Conservation (phyloP, 2,329 filamentous ascomycete genomes). For the Aspergillus brasiliensis region DNA sequence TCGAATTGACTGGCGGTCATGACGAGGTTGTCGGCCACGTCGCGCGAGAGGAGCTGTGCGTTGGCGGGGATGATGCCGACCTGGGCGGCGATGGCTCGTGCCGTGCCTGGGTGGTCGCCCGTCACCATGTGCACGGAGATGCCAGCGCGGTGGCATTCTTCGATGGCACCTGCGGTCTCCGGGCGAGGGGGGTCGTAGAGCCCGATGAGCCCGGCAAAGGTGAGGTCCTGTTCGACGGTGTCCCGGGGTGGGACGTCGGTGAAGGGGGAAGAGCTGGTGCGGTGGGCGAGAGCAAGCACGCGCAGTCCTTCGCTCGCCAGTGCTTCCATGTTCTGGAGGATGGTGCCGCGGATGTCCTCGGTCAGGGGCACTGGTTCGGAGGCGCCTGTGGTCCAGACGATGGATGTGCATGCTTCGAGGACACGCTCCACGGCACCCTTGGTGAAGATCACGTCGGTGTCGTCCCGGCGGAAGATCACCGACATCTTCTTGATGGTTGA, state of each 20-base stretch:
- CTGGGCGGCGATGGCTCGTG: slow-evolving; percentile 74
- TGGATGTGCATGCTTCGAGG: slow-evolving; percentile 61
- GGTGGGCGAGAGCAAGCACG: slow-evolving; percentile 66
- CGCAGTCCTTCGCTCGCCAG: slow-evolving; percentile 68
- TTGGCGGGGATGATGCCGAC: slow-evolving; percentile 74
- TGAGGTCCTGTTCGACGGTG: slow-evolving; percentile 67
- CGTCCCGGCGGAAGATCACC: slow-evolving; percentile 58
- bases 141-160: slow-evolving; percentile 70
- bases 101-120: slow-evolving; percentile 78
- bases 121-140: slow-evolving; percentile 84
- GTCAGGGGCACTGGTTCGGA: slow-evolving; percentile 49
- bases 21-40: slow-evolving; percentile 69
- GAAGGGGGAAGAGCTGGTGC: slow-evolving; percentile 11
- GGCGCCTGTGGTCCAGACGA: slow-evolving; percentile 46
- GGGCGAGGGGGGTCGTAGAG: slow-evolving; percentile 84
- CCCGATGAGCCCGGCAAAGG: slow-evolving; percentile 78
- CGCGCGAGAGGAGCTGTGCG: slow-evolving; percentile 60
- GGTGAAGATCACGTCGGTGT: slow-evolving; percentile 39
- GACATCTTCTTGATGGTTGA: slow-evolving; percentile 77
- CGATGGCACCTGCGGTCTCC: slow-evolving; percentile 74
- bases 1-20: slow-evolving; percentile 80
- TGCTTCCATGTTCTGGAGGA: slow-evolving; percentile 69
- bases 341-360: slow-evolving; percentile 56
- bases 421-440: slow-evolving; percentile 68
- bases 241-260: slow-evolving; percentile 49